These are phyloP conservation scores for Leptographium galeiforme DNA, from an alignment of 2,329 filamentous ascomycete genomes.

Conservation along the genomic window DNA sequence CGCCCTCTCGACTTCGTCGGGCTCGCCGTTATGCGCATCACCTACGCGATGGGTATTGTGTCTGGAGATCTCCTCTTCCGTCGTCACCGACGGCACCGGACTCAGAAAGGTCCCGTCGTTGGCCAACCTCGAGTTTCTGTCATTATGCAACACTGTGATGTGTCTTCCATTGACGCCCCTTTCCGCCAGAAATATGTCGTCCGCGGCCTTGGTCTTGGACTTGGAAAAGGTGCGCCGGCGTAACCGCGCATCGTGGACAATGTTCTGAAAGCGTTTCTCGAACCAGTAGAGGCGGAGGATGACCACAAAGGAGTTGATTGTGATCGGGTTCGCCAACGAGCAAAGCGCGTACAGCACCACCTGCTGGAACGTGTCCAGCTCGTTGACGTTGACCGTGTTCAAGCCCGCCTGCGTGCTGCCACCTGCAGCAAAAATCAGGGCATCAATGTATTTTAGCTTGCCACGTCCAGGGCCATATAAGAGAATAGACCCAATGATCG, in stretches of 20 bases:
- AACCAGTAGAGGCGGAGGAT: conserved; percentile 96
- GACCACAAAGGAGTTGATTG: conserved; percentile 74
- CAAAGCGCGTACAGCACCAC: conserved; percentile 57
- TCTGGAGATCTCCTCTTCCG: not conserved
- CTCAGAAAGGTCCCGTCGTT: conserved; percentile 46
- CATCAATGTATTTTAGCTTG: conserved; percentile 66
- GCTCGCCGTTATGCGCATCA: not conserved
- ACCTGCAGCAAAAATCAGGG: conserved; percentile 77
- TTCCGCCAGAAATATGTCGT: conserved; percentile 37
- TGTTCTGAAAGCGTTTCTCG: conserved; percentile 82
- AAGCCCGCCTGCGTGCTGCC: conserved; percentile 84
- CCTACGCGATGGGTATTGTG: not conserved
- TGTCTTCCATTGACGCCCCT: conserved; percentile 50
- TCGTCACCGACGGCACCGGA: conserved; percentile 11
- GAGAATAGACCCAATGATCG: conserved; percentile 62
- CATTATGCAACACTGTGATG: conserved; percentile 53
- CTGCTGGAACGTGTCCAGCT: conserved; percentile 59
- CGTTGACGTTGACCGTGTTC: conserved; percentile 63
- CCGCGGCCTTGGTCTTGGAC: conserved; percentile 38
- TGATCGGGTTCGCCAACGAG: conserved; percentile 69
- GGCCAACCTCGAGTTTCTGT: conserved; percentile 40
- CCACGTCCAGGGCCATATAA: conserved; percentile 49
- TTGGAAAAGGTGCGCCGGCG: conserved; percentile 51
- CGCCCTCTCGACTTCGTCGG: not conserved
- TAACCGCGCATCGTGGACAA: conserved; percentile 59